Evolutionary conservation across 164 flowering plant species (phyloP).

Genomic region (Nelumbo lutea): DNA sequence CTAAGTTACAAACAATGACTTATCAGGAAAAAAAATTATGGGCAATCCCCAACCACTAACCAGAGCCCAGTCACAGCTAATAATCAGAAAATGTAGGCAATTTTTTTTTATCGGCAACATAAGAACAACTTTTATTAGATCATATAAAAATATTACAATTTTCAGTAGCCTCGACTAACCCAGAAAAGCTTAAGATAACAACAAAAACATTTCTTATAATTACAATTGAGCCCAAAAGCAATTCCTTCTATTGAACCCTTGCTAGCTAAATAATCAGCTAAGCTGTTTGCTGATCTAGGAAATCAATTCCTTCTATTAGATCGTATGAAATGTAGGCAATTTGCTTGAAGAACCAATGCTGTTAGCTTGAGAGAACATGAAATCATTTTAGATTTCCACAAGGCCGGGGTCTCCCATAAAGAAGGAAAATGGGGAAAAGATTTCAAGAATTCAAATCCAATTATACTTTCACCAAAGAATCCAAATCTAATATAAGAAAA

Average conservation of each 20-base stretch:
- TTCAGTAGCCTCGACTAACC: too few species aligned
- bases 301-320: too few species aligned
- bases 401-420: not conserved
- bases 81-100: not conserved
- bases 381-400: not conserved
- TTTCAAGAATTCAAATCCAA: not conserved
- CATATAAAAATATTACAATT: too few species aligned
- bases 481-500: not conserved
- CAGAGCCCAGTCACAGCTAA: not conserved
- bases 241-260: too few species aligned
- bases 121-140: too few species aligned
- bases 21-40: not conserved
- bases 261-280: too few species aligned
- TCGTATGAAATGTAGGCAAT: too few species aligned
- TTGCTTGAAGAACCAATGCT: not conserved
- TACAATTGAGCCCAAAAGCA: too few species aligned
- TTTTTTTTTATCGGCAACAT: not conserved
- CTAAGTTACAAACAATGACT: not conserved
- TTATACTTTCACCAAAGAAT: not conserved
- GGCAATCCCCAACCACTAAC: not conserved
- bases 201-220: too few species aligned
- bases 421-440: too few species aligned
- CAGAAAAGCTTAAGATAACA: too few species aligned
- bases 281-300: too few species aligned
- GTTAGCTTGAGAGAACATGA: not conserved